These are phyloP conservation scores for Chrysoporthe puriensis DNA, from an alignment of 2,329 filamentous ascomycete genomes.

Conservation along the genomic window DNA sequence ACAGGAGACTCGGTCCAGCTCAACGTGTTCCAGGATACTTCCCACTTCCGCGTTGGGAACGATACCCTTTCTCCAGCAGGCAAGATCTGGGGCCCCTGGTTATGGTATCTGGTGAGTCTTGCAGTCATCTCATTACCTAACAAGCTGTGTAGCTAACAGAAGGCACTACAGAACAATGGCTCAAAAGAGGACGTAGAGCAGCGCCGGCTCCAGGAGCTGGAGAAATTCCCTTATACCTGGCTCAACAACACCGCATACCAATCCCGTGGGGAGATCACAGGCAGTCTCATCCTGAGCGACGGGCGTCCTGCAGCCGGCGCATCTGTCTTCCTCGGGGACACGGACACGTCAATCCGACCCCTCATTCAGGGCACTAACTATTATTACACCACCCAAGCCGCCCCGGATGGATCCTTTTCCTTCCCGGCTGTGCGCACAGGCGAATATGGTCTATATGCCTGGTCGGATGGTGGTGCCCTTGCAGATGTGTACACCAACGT, in stretches of 20 bases:
- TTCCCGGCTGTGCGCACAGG: constrained; percentile 49
- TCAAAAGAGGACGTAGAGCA: constrained; percentile 46
- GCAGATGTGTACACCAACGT: constrained; percentile 50
- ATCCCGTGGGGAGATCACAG: constrained; percentile 50
- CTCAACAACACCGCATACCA: constrained; percentile 50
- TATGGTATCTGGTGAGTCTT: constrained; percentile 42
- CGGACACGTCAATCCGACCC: constrained; percentile 46
- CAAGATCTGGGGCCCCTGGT: constrained; percentile 49
- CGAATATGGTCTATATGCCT: constrained; percentile 53
- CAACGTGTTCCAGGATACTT: constrained; percentile 57
- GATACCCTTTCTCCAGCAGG: constrained; percentile 43
- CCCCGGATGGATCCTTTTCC: constrained; percentile 45
- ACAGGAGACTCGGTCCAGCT: constrained; percentile 56
- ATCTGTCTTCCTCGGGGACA: constrained; percentile 55
- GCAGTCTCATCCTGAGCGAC: constrained; percentile 49
- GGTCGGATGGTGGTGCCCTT: constrained; percentile 50
- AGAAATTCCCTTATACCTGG: constrained; percentile 54
- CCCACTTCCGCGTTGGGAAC: constrained; percentile 46
- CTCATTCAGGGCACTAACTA: constrained; percentile 52
- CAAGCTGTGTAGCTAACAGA: neutral
- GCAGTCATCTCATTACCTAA: neutral
- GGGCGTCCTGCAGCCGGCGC: constrained; percentile 52
- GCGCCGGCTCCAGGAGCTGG: constrained; percentile 45
- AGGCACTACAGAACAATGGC: constrained; percentile 46
- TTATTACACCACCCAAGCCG: constrained; percentile 54